These are phyloP conservation scores for Aspergillus saccharolyticus DNA, from an alignment of 495 filamentous ascomycete genomes.

Conservation along the genomic window DNA sequence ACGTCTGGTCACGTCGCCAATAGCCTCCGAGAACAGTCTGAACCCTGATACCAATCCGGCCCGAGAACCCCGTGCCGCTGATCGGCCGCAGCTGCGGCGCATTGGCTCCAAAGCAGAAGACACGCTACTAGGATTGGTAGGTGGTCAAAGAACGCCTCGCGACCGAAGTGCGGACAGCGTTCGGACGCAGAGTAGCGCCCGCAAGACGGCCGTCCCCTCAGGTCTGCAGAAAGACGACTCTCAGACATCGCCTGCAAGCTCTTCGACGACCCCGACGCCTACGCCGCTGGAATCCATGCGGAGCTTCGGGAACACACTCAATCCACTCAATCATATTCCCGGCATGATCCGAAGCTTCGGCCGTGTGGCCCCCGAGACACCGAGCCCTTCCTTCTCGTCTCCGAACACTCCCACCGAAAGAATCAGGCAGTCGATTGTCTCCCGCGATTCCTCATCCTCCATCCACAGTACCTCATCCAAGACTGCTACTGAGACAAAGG, in stretches of 20 bases:
- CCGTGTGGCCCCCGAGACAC: slow-evolving; percentile 42
- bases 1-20: slow-evolving; percentile 73
- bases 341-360: slow-evolving; percentile 77
- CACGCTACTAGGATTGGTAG: slow-evolving; percentile 57
- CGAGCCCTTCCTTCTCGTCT: slow-evolving; percentile 19
- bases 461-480: slow-evolving; percentile 9
- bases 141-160: slow-evolving; percentile 54
- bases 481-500: neutral
- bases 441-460: slow-evolving; percentile 17
- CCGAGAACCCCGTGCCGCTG: slow-evolving; percentile 37
- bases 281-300: slow-evolving; percentile 75
- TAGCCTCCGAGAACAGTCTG: slow-evolving; percentile 50
- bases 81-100: slow-evolving; percentile 29
- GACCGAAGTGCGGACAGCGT: slow-evolving; percentile 75
- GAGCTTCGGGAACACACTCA: slow-evolving; percentile 76
- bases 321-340: slow-evolving; percentile 73
- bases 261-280: slow-evolving; percentile 25
- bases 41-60: slow-evolving; percentile 42
- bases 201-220: slow-evolving; percentile 23
- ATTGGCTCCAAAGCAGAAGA: slow-evolving; percentile 44
- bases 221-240: slow-evolving; percentile 23
- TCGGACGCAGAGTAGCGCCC: slow-evolving; percentile 48
- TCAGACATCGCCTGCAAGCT: slow-evolving; percentile 19
- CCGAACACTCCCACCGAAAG: slow-evolving; percentile 27
- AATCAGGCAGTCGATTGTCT: slow-evolving; percentile 24